Evolutionary conservation across 2,329 filamentous ascomycete genomes (phyloP).

Genomic region (Epicoccum nigrum): DNA sequence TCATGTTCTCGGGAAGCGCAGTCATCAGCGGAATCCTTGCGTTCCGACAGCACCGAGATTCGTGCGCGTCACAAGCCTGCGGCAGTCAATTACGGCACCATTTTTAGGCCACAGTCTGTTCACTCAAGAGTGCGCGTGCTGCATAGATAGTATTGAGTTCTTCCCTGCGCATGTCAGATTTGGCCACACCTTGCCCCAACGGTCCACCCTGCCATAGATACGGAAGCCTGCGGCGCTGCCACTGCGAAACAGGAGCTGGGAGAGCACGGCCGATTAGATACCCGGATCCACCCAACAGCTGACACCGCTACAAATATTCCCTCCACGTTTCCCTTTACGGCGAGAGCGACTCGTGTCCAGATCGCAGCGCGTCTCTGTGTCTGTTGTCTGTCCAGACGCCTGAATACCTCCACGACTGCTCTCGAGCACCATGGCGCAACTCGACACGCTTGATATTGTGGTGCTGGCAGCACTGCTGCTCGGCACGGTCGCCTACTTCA

Average conservation of each 20-base stretch:
- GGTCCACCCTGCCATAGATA: constrained; percentile 18
- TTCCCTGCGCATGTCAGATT: constrained; percentile 5
- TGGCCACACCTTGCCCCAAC: constrained; percentile 2
- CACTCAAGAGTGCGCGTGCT: background rate
- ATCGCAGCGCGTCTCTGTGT: constrained; percentile 21
- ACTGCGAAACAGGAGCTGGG: constrained; percentile 2
- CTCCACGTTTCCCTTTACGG: constrained; percentile 37
- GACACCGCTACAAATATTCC: constrained; percentile 34
- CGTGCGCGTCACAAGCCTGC: background rate
- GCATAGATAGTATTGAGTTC: constrained; percentile 1
- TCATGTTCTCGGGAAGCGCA: constrained; percentile 1
- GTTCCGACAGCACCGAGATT: constrained; percentile 6
- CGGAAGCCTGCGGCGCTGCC: constrained; percentile 11
- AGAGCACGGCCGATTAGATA: constrained; percentile 21
- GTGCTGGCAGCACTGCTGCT: constrained; percentile 86
- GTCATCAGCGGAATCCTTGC: constrained; percentile 19
- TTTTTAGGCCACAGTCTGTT: constrained; percentile 22
- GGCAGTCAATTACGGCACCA: constrained; percentile 35
- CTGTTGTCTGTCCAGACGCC: constrained; percentile 16
- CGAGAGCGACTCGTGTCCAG: constrained; percentile 28
- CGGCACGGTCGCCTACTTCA: constrained; percentile 93
- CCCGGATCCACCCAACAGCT: constrained; percentile 25
- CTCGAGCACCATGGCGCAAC: constrained; percentile 77
- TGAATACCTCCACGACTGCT: constrained; percentile 17
- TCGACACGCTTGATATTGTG: constrained; percentile 93